These are phyloP conservation scores for Trichoderma gamsii DNA, from an alignment of 495 filamentous ascomycete species.

Conservation along the genomic window DNA sequence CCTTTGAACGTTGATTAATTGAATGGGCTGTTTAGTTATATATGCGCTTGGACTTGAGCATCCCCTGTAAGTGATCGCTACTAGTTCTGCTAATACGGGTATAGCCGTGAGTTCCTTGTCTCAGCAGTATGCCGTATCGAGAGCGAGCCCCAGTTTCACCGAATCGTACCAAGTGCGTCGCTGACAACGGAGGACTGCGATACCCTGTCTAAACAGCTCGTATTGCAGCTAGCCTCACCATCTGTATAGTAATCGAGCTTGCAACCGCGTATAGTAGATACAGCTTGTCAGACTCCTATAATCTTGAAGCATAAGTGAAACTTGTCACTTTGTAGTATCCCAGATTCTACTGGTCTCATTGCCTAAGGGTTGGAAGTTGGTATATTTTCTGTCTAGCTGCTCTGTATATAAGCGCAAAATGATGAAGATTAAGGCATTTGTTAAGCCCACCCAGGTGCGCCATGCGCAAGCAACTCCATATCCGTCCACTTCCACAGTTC, in stretches of 20 bases:
- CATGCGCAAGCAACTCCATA: constrained; percentile 16
- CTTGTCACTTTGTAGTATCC: no score
- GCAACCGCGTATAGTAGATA: background rate
- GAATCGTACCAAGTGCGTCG: background rate
- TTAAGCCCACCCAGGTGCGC: constrained; percentile 8
- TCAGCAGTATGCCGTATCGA: background rate
- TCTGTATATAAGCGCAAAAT: no score
- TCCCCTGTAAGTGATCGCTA: background rate
- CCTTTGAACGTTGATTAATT: background rate
- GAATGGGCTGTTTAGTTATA: background rate
- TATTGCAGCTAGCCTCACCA: background rate
- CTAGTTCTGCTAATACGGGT: constrained; percentile 1
- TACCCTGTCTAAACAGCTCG: background rate
- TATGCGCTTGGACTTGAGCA: background rate
- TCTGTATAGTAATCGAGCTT: background rate
- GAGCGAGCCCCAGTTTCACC: background rate
- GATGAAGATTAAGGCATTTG: no score
- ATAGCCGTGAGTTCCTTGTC: background rate
- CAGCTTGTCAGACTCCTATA: background rate
- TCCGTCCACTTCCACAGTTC: constrained; percentile 20
- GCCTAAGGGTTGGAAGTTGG: no score
- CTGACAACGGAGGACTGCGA: background rate
- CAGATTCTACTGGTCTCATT: no score
- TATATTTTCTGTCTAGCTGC: no score
- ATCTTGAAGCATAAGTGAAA: no score